Percentiles rank a stretch among this genome's conserved stretches.
These are phyloP conservation scores for Aspergillus transmontanensis DNA, from an alignment of 2,329 filamentous ascomycete genomes.

Conservation along the genomic window DNA sequence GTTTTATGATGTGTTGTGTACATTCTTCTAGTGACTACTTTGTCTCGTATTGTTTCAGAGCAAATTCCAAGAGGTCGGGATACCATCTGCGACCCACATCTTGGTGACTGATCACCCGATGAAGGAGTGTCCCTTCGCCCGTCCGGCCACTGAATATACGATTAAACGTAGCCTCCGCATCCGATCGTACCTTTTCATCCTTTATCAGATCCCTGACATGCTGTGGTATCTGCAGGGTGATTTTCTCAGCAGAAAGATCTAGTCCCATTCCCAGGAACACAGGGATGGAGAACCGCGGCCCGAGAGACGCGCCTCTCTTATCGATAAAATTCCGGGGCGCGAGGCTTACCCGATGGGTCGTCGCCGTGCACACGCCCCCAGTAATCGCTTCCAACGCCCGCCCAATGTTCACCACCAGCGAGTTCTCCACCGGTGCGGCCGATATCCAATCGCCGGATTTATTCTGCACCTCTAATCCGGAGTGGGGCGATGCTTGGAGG, in stretches of 20 bases:
- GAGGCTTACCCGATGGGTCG: constrained; percentile 39
- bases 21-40: background rate
- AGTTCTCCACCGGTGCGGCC: constrained; percentile 46
- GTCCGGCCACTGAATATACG: constrained; percentile 33
- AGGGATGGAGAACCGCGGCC: constrained; percentile 39
- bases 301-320: constrained; percentile 24
- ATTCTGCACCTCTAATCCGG: constrained; percentile 53
- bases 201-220: constrained; percentile 34
- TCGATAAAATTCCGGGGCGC: constrained; percentile 31
- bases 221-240: constrained; percentile 31
- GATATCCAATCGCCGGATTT: constrained; percentile 51
- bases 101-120: constrained; percentile 40
- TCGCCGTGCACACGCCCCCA: constrained; percentile 38
- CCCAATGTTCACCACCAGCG: constrained; percentile 54
- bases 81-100: constrained; percentile 42
- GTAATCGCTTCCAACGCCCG: constrained; percentile 40
- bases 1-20: background rate
- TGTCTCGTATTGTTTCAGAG: constrained; percentile 28
- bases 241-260: constrained; percentile 33
- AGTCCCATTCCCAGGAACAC: constrained; percentile 40
- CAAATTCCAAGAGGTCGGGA: constrained; percentile 34
- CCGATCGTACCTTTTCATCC: constrained; percentile 36
- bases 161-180: constrained; percentile 41
- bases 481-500: constrained; percentile 46
- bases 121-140: constrained; percentile 38